A percentile compares a stretch with the other conserved stretches of the same genome.
These are phyloP conservation scores for Aspergillus haitiensis DNA, from an alignment of 495 filamentous ascomycete genomes.

Conservation along the genomic window DNA sequence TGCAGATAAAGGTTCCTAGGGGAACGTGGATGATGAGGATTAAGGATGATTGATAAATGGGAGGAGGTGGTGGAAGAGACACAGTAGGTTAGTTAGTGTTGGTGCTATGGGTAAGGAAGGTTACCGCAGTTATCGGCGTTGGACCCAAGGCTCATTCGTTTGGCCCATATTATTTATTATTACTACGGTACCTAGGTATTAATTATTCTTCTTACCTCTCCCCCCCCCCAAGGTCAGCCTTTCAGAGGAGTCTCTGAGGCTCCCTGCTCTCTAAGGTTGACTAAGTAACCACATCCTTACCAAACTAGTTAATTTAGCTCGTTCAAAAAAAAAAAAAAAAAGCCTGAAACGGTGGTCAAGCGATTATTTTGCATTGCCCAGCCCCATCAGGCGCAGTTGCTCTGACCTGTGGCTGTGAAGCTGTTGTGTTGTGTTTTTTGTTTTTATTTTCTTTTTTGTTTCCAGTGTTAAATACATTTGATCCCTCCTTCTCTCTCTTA, in stretches of 20 bases:
- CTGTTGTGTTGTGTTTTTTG: background rate
- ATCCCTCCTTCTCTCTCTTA: background rate
- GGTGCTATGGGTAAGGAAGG: constrained; percentile 8
- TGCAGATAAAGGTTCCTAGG: constrained; percentile 15
- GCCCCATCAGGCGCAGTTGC: constrained; percentile 8
- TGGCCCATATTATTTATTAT: constrained; percentile 1
- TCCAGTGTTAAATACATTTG: background rate
- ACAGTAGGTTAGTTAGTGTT: constrained; percentile 11
- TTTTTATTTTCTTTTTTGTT: constrained; percentile 8
- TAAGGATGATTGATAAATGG: constrained; percentile 28
- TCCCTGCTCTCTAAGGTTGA: constrained; percentile 16
- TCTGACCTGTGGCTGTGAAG: constrained; percentile 21
- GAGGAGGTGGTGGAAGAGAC: constrained; percentile 30
- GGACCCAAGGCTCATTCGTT: constrained; percentile 16
- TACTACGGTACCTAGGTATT: too few species aligned
- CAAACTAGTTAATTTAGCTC: constrained; percentile 13
- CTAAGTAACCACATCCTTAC: constrained; percentile 16
- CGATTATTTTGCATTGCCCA: constrained; percentile 13
- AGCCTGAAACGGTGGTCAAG: constrained; percentile 19
- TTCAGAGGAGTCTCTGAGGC: constrained; percentile 18
- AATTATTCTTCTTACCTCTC: background rate
- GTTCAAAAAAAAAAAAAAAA: constrained; percentile 1
- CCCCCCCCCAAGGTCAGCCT: constrained; percentile 3
- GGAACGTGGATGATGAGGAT: constrained; percentile 20
- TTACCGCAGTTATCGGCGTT: constrained; percentile 22